Evolutionary conservation across 768 basidiomycete species (phyloP).

Genomic region (Calocybe gangraenosa): DNA sequence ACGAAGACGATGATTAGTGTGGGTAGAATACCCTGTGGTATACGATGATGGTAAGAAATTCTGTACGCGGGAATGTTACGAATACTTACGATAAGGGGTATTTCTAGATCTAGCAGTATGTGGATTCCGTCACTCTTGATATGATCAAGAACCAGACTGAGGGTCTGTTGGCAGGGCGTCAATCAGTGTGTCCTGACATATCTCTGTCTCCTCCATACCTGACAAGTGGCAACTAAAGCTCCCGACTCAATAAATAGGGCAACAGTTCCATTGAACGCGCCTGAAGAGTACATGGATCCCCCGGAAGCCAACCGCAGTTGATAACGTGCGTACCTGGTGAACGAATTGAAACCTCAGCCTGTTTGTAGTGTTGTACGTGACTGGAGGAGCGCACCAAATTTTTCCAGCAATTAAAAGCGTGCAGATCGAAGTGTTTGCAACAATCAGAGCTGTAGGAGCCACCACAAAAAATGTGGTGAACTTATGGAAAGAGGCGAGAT

Average conservation of each 20-base stretch:
- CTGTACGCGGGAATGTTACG: too few species aligned
- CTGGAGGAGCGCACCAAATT: constrained; percentile 10
- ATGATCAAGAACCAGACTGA: constrained; percentile 11
- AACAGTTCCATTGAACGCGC: constrained; percentile 5
- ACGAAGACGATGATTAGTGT: constrained; percentile 16
- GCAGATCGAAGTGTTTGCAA: constrained; percentile 15
- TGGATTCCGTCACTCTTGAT: constrained; percentile 10
- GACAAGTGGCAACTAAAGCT: constrained; percentile 6
- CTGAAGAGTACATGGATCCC: background rate
- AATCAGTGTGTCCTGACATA: background rate
- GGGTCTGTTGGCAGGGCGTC: constrained; percentile 1
- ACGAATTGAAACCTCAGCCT: background rate
- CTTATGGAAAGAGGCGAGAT: constrained; percentile 1
- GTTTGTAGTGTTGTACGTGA: background rate
- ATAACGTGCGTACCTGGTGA: constrained; percentile 8
- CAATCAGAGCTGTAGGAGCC: constrained; percentile 8
- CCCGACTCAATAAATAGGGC: constrained; percentile 15
- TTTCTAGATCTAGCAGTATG: constrained; percentile 12
- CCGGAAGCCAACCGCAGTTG: background rate
- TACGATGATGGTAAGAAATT: background rate
- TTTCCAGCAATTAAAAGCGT: constrained; percentile 14
- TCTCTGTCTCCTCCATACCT: background rate
- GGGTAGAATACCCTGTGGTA: constrained; percentile 14
- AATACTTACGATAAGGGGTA: constrained; percentile 12
- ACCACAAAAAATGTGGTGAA: constrained; percentile 8